A percentile compares a stretch with the other conserved stretches of the same genome.
Evolutionary conservation across 2,329 filamentous ascomycete species (phyloP).

Genomic region (Colletotrichum theobromicola): DNA sequence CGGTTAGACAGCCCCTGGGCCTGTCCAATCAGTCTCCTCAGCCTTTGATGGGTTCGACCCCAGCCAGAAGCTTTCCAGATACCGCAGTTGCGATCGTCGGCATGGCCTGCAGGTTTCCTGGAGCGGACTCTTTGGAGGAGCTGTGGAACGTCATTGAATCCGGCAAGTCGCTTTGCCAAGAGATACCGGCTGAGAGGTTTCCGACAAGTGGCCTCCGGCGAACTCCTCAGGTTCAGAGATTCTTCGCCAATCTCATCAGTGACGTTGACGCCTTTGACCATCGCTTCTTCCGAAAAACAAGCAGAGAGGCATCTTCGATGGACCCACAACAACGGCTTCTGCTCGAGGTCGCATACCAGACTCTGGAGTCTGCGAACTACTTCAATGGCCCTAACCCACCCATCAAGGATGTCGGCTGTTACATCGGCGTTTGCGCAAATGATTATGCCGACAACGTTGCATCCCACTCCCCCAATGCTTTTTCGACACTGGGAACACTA

Average conservation of each 20-base stretch:
- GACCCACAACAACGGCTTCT: conserved; percentile 36
- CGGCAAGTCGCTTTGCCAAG: neutral
- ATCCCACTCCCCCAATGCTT: conserved; percentile 22
- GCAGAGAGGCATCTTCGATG: conserved; percentile 30
- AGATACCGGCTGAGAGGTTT: neutral
- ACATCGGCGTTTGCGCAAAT: conserved; percentile 17
- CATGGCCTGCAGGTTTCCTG: neutral
- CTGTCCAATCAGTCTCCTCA: neutral
- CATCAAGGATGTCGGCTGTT: conserved; percentile 34
- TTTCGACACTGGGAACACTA: conserved; percentile 33
- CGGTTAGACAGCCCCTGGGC: neutral
- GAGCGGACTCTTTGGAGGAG: neutral
- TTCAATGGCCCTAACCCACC: conserved; percentile 22
- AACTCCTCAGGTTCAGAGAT: neutral
- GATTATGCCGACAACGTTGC: conserved; percentile 26
- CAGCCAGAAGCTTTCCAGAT: neutral
- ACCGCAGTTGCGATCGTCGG: neutral
- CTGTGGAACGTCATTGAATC: neutral
- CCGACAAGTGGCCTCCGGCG: neutral
- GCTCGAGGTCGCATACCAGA: conserved; percentile 39
- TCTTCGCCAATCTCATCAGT: conserved; percentile 20
- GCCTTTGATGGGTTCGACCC: neutral
- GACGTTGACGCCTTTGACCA: conserved; percentile 37
- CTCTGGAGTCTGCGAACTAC: conserved; percentile 27
- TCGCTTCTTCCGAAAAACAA: conserved; percentile 41